A percentile compares a stretch with the other conserved stretches of the same genome.
phyloP scores from a whole-genome alignment of 2,329 filamentous ascomycete genomes.

The Epicoccum nigrum region DNA sequence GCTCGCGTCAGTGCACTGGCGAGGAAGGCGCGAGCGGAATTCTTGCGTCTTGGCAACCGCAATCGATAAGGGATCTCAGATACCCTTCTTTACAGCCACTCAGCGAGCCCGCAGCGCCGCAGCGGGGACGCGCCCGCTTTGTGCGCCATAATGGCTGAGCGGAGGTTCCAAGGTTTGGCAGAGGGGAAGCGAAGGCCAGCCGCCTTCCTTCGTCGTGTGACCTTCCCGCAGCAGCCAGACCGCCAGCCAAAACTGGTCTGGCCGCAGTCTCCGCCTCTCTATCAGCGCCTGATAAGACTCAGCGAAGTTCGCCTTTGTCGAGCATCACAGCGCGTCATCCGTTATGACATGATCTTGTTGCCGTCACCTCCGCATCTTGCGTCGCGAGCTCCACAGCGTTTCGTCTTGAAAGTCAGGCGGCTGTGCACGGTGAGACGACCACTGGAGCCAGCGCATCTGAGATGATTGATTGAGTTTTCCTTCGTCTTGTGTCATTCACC shows the following conservation, averaged over 20 bases:
- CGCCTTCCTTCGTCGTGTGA: slow-evolving; percentile 37
- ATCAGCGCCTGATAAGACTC: slow-evolving; percentile 35
- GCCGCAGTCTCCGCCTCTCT: slow-evolving; percentile 22
- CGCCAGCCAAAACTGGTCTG: slow-evolving; percentile 25
- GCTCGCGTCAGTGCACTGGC: neutral
- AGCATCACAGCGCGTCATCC: slow-evolving; percentile 39
- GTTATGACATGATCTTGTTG: slow-evolving; percentile 20
- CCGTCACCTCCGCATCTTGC: slow-evolving; percentile 30
- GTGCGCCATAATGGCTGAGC: slow-evolving; percentile 13
- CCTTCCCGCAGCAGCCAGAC: slow-evolving; percentile 19
- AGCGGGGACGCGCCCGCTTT: slow-evolving; percentile 16
- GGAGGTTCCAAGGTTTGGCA: slow-evolving; percentile 1
- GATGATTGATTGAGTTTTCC: slow-evolving; percentile 29
- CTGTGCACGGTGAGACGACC: slow-evolving; percentile 27
- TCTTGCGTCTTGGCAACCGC: slow-evolving; percentile 26
- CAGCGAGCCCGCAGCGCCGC: neutral
- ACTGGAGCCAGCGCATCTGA: slow-evolving; percentile 45
- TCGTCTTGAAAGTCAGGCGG: slow-evolving; percentile 27
- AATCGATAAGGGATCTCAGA: slow-evolving; percentile 12
- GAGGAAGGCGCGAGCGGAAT: slow-evolving; percentile 18
- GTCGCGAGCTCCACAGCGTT: slow-evolving; percentile 26
- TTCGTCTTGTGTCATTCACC: slow-evolving; percentile 37
- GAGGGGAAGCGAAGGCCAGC: slow-evolving; percentile 4
- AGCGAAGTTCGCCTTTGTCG: slow-evolving; percentile 29
- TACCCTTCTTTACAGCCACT: neutral